These are phyloP conservation scores for Globisporangium perplexum DNA, from an alignment of 352 stramenopile genomes.

Conservation along the genomic window DNA sequence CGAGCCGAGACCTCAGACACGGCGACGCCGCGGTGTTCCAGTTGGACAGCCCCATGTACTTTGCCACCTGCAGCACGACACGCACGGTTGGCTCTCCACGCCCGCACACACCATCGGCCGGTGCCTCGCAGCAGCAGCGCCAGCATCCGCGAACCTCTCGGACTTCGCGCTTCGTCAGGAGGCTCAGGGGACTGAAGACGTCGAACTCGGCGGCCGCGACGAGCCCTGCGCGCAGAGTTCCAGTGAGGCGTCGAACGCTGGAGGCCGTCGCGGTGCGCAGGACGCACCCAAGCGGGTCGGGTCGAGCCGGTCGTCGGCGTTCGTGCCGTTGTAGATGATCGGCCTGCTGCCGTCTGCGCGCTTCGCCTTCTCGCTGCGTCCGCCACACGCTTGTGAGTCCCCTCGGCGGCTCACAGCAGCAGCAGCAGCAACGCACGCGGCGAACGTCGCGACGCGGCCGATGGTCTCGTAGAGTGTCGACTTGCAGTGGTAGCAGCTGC, in stretches of 20 bases:
- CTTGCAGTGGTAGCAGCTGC: constrained; percentile 96
- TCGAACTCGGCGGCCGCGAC: constrained; percentile 91
- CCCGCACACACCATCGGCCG: too few relatives aligned
- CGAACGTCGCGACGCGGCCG: constrained; percentile 76
- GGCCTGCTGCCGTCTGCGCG: constrained; percentile 7
- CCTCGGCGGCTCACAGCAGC: neutral
- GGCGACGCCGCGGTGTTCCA: constrained; percentile 95
- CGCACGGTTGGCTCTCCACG: too few relatives aligned
- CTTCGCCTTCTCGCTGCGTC: constrained; percentile 19
- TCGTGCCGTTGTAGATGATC: constrained; percentile 96
- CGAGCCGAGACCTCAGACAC: constrained; percentile 93
- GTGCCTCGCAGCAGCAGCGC: too few relatives aligned
- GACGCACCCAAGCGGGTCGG: constrained; percentile 55
- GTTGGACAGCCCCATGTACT: constrained; percentile 91
- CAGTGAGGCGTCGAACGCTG: too few relatives aligned
- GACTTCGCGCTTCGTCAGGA: constrained; percentile 89
- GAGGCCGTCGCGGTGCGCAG: too few relatives aligned
- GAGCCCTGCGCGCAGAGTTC: constrained; percentile 45
- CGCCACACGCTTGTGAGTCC: neutral
- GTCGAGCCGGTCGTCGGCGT: constrained; percentile 93
- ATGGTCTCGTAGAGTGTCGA: constrained; percentile 96
- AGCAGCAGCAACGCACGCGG: constrained; percentile 12
- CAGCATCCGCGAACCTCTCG: constrained; percentile 53
- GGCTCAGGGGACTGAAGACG: constrained; percentile 88
- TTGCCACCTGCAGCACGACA: constrained; percentile 44